phyloP scores from a whole-genome alignment of 106 monocot species.

The Posidonia australis region DNA sequence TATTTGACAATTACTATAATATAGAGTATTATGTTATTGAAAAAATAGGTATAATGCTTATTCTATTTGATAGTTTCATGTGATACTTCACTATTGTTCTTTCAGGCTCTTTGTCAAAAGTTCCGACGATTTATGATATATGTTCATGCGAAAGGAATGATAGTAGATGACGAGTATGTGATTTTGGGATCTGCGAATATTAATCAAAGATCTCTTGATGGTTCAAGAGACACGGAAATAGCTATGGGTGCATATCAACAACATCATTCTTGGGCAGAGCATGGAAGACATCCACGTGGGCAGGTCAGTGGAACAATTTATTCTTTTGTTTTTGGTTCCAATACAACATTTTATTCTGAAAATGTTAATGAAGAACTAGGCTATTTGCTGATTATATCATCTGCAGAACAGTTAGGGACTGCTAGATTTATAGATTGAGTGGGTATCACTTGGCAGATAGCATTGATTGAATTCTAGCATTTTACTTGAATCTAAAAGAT shows the following conservation, averaged over 20 bases:
- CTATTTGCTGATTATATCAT: too few species aligned
- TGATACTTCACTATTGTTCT: neutral
- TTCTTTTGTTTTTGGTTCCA: neutral
- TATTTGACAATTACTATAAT: too few species aligned
- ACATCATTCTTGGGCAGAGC: slow-evolving; percentile 47
- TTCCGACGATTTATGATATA: slow-evolving; percentile 81
- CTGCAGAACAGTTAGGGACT: too few species aligned
- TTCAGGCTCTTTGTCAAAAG: slow-evolving; percentile 34
- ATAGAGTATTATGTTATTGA: too few species aligned
- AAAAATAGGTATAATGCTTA: too few species aligned
- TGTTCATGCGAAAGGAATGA: slow-evolving; percentile 88
- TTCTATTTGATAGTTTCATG: neutral
- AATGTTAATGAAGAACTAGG: too few species aligned
- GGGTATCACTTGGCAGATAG: too few species aligned
- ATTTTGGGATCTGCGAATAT: slow-evolving; percentile 87
- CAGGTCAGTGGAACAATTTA: slow-evolving; percentile 32
- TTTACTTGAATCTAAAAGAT: too few species aligned
- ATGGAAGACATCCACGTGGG: slow-evolving; percentile 50
- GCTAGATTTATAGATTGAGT: too few species aligned
- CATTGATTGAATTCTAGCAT: too few species aligned
- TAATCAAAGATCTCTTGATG: slow-evolving; percentile 71
- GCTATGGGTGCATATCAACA: slow-evolving; percentile 88
- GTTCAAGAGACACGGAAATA: slow-evolving; percentile 79
- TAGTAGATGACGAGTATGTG: slow-evolving; percentile 82
- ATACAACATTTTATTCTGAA: too few species aligned